Evolutionary conservation across 148 eudicot species (phyloP).

Genomic region (Arctostaphylos glauca): DNA sequence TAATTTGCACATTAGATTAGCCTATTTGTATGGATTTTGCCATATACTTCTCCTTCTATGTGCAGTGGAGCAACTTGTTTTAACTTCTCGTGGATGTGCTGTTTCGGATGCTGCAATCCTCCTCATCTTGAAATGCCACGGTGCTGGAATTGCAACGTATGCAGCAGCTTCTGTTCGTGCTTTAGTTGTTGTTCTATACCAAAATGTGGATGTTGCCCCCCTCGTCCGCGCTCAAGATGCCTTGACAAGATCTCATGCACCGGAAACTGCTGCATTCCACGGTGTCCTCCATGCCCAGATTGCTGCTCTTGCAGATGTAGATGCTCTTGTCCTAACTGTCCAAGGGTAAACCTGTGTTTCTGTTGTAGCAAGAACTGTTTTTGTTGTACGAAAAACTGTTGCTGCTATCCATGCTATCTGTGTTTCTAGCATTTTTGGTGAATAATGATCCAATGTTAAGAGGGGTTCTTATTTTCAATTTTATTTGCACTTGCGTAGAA

Average conservation of each 20-base stretch:
- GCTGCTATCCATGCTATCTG: conserved; percentile 40
- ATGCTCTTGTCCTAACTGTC: conserved; percentile 37
- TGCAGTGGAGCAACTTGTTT: conserved; percentile 62
- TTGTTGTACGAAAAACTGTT: conserved; percentile 48
- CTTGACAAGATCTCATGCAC: conserved; percentile 31
- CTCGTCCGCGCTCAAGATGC: conserved; percentile 38
- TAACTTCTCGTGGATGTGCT: conserved; percentile 50
- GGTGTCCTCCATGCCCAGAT: conserved; percentile 27
- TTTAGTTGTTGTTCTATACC: conserved; percentile 9
- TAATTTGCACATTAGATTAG: conserved; percentile 23
- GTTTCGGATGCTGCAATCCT: conserved; percentile 34
- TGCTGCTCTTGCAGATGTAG: conserved; percentile 31
- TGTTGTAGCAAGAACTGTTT: conserved; percentile 51
- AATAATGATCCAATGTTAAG: neutral
- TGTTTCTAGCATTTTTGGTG: conserved; percentile 32
- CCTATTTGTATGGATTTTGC: neutral
- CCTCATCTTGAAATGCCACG: conserved; percentile 25
- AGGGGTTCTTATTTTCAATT: conserved; percentile 1
- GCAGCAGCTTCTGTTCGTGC: conserved; percentile 9
- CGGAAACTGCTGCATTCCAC: conserved; percentile 25
- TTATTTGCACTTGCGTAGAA: neutral
- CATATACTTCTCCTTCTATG: neutral
- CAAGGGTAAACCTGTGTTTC: conserved; percentile 36
- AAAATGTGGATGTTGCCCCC: conserved; percentile 30
- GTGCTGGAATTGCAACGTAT: conserved; percentile 32